Conservation (phyloP, 139 green algal genomes). For the Picochlorum sp. region DNA sequence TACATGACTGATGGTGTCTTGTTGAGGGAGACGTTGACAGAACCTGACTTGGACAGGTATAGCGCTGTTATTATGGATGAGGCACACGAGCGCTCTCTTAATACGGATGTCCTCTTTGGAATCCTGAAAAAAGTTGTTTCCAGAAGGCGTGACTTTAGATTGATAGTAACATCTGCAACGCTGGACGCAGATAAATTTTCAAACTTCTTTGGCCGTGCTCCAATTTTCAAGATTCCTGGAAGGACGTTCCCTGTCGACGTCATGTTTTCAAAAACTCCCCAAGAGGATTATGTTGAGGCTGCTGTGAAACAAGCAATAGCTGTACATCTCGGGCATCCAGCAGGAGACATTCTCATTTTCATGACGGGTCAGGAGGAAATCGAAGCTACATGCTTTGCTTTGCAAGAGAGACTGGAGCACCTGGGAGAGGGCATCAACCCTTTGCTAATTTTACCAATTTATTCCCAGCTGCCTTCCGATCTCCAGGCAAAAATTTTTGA, state of each 20-base stretch:
- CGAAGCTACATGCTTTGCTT: slow-evolving; percentile 80
- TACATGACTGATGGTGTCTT: slow-evolving; percentile 95
- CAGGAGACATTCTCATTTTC: slow-evolving; percentile 96
- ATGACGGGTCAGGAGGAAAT: slow-evolving; percentile 98
- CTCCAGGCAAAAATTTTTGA: slow-evolving; percentile 97
- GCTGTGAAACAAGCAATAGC: slow-evolving; percentile 93
- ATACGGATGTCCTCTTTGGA: slow-evolving; percentile 95
- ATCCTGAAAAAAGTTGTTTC: slow-evolving; percentile 76
- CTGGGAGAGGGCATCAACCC: slow-evolving; percentile 56
- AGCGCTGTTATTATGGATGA: slow-evolving; percentile 80
- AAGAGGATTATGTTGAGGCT: slow-evolving; percentile 96
- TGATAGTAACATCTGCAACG: slow-evolving; percentile 96
- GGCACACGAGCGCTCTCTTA: slow-evolving; percentile 83
- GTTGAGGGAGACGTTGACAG: slow-evolving; percentile 84
- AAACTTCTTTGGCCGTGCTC: slow-evolving; percentile 80
- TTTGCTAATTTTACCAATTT: slow-evolving; percentile 92
- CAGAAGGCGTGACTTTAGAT: slow-evolving; percentile 80
- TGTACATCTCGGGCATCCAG: slow-evolving; percentile 83
- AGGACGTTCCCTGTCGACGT: slow-evolving; percentile 95
- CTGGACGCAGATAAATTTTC: slow-evolving; percentile 82
- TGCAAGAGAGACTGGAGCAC: slow-evolving; percentile 67
- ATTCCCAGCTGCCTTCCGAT: slow-evolving; percentile 85
- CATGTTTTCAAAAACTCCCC: slow-evolving; percentile 78
- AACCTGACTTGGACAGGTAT: slow-evolving; percentile 71
- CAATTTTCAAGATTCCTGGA: slow-evolving; percentile 89